Base-by-base conservation (phyloP, 2,329 filamentous ascomycete genomes). In the Zymoseptoria ardabiliae region DNA sequence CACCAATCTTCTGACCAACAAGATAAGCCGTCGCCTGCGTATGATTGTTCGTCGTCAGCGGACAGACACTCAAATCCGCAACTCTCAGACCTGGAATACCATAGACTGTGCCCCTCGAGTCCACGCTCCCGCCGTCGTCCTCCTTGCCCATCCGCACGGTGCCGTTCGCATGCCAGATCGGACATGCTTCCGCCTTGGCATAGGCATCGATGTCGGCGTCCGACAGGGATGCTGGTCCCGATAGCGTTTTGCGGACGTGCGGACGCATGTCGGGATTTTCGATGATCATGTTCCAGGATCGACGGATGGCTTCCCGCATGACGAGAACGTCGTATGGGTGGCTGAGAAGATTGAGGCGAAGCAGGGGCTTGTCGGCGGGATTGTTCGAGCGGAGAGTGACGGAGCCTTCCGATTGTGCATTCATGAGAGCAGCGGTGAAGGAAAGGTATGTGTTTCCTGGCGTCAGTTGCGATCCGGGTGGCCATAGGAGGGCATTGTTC, bases 381-480 rank as follows among this genome's bases (percentile, higher is more conserved):
- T 90, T 81, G 0, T 80, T 73, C 0, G 82, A 85, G n/a, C 75
- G 76, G 3, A 91, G 80, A 2, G 71, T 78, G 4, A 91, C 85
- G 1, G 78, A 80, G 7, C 88, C 87, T 48, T 72, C 71, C 21
- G 75, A 77, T 68, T 85, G 81, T 0, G 79, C 75, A 66, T 86
- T 58, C 49, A 56, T 55, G n/a, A 61, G 28, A 20, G 10, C 70
- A 76, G 71, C 71, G 71, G 70, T 89, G 88, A 56, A 82, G 79
- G 0, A 85, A 4, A 41, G 80, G 65, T 86, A 84, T 73, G 53
- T 73, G 78, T 1, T 72, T 69, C 2, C 77, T 73, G 2, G 77
- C 74, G 63, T 78, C 76, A 73, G 78, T 41, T 17, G 35, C 35
- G 35, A 41, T 41, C 35, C 35, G 10, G 35, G 35, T 6, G 22